Percentiles rank a stretch among this genome's conserved stretches.
Evolutionary conservation across 2,329 filamentous ascomycete species (phyloP).

Genomic region (Colletotrichum sojae): DNA sequence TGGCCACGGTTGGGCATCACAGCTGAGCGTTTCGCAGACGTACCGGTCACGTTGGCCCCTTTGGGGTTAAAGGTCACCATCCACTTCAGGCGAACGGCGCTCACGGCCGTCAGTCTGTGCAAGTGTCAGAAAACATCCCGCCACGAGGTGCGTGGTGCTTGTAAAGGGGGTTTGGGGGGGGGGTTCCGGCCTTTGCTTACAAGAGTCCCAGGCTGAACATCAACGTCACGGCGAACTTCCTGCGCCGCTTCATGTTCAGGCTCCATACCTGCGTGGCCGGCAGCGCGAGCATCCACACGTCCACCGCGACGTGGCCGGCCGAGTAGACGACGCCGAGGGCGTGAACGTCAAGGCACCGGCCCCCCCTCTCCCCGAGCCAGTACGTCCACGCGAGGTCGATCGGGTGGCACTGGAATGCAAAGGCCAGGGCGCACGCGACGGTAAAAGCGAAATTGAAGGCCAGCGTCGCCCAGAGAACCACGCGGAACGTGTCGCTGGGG

Average conservation of each 20-base stretch:
- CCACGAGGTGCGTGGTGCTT: neutral
- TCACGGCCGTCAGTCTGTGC: conserved; percentile 15
- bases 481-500: conserved; percentile 45
- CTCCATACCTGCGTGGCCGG: conserved; percentile 54
- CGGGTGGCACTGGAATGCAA: conserved; percentile 50
- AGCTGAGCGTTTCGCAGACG: no score
- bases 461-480: conserved; percentile 42
- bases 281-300: conserved; percentile 58
- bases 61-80: neutral
- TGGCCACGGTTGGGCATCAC: neutral
- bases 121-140: neutral
- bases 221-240: conserved; percentile 52
- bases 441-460: conserved; percentile 14
- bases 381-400: conserved; percentile 59
- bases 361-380: conserved; percentile 45
- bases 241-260: conserved; percentile 51
- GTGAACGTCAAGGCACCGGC: conserved; percentile 54
- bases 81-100: neutral
- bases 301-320: conserved; percentile 59
- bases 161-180: neutral
- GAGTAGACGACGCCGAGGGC: conserved; percentile 56
- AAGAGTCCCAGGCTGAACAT: conserved; percentile 53
- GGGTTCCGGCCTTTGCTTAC: neutral
- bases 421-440: conserved; percentile 50
- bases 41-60: conserved; percentile 1